Evolutionary conservation across 2,329 filamentous ascomycete genomes (phyloP), one percentile per base, ranked within the genome.

Genomic region (Xylariaceae sp.): DNA sequence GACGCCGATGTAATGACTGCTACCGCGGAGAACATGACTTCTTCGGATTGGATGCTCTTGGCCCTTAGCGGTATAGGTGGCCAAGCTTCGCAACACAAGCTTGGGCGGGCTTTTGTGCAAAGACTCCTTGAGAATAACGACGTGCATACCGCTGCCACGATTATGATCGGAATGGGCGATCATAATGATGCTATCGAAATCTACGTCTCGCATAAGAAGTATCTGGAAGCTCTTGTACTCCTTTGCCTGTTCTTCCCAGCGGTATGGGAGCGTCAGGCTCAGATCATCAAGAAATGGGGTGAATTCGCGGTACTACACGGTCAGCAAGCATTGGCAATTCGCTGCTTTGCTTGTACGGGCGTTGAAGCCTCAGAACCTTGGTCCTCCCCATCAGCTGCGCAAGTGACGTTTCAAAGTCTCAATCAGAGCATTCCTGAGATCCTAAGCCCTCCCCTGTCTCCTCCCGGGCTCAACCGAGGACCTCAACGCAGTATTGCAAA

Each of bases 21-120:
- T 2, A 88, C 83, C 39, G 87, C 90, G 0, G 84, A 92, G 58
- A 86, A 89, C n/a, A 91, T 94, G 80, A 92, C 90, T 10, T 90
- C 88, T 2, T 89, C 89, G 0, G 94, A 97, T 68, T 99, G 94
- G 94, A 96, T 99, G 90, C 73, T 97, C 51, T 74, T 99, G 33
- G 92, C 94, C 11, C 71, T 99, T 45, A 95, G 89, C 63, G 88
- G 89, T 38, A 95, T 97, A 70, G 90, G 88, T 45, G 81, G 83
- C 2, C 76, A 83, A 53, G 77, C 82, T 35, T 90, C 90, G 1
- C 89, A 95, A 61, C 91, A 95, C 66, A 95, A 95, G 66, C 82
- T 97, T 14, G 90, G 89, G 1, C 87, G 92, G 50, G 86, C 90
- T 3, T 96, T 96, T 59, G 89, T 96, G 1, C 91, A 96, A 67